Evolutionary conservation across 2,329 filamentous ascomycete genomes (phyloP).

Genomic region (Seiridium unicorne): DNA sequence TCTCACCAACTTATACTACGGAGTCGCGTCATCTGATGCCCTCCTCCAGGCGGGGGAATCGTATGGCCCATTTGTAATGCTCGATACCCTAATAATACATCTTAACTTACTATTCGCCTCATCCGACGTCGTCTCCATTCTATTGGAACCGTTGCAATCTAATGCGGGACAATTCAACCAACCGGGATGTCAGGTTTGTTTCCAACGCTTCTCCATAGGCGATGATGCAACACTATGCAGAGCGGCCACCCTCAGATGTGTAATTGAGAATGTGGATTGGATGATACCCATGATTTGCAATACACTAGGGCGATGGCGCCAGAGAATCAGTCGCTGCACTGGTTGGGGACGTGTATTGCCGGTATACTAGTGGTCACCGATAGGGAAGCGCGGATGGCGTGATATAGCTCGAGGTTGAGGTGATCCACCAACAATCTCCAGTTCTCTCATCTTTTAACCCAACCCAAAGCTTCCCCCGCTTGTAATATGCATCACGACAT

Average conservation of each 20-base stretch:
- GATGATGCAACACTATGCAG: background rate
- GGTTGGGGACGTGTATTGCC: background rate
- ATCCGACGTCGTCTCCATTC: background rate
- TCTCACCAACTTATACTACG: background rate
- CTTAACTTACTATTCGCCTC: background rate
- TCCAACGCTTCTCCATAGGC: background rate
- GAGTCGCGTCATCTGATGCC: background rate
- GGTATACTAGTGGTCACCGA: background rate
- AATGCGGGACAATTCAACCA: background rate
- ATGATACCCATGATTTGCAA: background rate
- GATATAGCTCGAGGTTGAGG: constrained; percentile 6
- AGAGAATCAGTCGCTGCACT: background rate
- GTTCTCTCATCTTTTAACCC: no score
- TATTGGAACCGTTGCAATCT: background rate
- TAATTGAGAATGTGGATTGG: constrained; percentile 3
- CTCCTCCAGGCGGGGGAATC: background rate
- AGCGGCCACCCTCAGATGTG: background rate
- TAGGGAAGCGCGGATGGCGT: constrained; percentile 3
- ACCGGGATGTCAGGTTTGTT: background rate
- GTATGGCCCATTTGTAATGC: constrained; percentile 3
- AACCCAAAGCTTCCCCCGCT: background rate
- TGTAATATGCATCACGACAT: background rate
- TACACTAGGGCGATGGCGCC: constrained; percentile 2
- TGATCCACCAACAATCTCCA: background rate
- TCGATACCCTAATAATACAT: background rate